Percentiles rank a stretch among this genome's conserved stretches.
Conservation (phyloP, 1,139 yeast genomes). For the Yamadazyma pseudoaaseri region DNA sequence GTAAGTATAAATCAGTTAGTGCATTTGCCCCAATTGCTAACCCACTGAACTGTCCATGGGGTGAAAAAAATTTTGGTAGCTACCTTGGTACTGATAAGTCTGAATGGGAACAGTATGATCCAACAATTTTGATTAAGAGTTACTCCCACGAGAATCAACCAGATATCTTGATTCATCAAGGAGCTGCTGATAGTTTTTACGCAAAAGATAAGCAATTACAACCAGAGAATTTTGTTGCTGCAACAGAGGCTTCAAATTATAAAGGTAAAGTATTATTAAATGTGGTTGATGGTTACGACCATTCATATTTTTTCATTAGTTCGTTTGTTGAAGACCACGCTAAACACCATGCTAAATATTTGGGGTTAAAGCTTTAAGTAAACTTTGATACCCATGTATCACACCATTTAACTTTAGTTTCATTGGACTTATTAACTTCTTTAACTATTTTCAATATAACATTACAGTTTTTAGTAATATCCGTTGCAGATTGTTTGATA, state of each 20-base stretch:
- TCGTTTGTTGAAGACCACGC: conserved; percentile 84
- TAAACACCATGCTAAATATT: conserved; percentile 77
- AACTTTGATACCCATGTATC: conserved; percentile 36
- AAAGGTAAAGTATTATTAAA: conserved; percentile 61
- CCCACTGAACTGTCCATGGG: conserved; percentile 79
- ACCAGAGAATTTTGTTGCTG: conserved; percentile 71
- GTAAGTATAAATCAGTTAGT: conserved; percentile 73
- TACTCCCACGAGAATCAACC: conserved; percentile 52
- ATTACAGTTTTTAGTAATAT: conserved; percentile 27
- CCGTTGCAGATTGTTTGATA: conserved; percentile 21
- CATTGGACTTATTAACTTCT: conserved; percentile 36
- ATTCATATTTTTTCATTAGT: conserved; percentile 83
- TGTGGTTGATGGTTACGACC: conserved; percentile 84
- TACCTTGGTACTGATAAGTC: conserved; percentile 66
- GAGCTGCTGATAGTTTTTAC: conserved; percentile 73
- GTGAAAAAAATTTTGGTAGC: conserved; percentile 74
- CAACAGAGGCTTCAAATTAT: conserved; percentile 58
- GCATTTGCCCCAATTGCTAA: conserved; percentile 91
- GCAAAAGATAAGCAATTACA: conserved; percentile 61
- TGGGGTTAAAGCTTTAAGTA: conserved; percentile 20
- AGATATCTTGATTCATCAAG: conserved; percentile 79
- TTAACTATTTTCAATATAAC: conserved; percentile 35
- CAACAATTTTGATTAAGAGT: conserved; percentile 63
- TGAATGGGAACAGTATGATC: conserved; percentile 77
- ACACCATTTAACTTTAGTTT: conserved; percentile 50